These are phyloP conservation scores for Mortierella polycephala DNA, from an alignment of 371 early-diverging fungal species.

Conservation along the genomic window DNA sequence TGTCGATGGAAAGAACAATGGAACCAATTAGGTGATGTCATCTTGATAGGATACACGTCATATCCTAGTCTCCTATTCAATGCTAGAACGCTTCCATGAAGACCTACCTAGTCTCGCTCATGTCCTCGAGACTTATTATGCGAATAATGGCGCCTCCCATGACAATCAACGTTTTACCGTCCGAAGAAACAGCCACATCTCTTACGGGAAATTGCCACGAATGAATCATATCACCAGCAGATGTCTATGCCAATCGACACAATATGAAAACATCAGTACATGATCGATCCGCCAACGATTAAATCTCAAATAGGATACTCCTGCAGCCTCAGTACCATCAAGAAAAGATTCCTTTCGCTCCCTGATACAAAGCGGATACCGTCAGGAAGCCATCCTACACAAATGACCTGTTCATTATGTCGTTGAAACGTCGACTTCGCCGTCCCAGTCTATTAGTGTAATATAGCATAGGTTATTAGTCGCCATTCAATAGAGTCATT, in stretches of 20 bases:
- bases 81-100: too few species aligned
- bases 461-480: not conserved
- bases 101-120: constrained; percentile 64
- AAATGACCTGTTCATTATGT: constrained; percentile 30
- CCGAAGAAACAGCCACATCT: constrained; percentile 82
- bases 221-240: constrained; percentile 24
- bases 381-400: constrained; percentile 48
- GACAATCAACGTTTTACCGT: constrained; percentile 80
- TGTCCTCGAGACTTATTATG: constrained; percentile 73
- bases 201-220: constrained; percentile 81
- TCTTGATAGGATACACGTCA: too few species aligned
- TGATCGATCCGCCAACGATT: not conserved
- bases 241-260: constrained; percentile 4
- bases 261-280: not conserved
- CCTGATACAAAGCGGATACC: constrained; percentile 47
- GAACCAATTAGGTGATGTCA: too few species aligned
- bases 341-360: constrained; percentile 34
- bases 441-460: constrained; percentile 20
- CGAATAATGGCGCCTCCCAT: constrained; percentile 77
- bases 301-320: not conserved
- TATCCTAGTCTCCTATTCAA: too few species aligned
- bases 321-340: constrained; percentile 29
- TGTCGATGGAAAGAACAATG: constrained; percentile 14
- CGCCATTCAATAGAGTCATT: not conserved
- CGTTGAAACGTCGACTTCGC: constrained; percentile 28